Percentiles rank a stretch among this genome's conserved stretches.
Conservation (phyloP, 495 filamentous ascomycete genomes). For the Penicillium verhagenii region DNA sequence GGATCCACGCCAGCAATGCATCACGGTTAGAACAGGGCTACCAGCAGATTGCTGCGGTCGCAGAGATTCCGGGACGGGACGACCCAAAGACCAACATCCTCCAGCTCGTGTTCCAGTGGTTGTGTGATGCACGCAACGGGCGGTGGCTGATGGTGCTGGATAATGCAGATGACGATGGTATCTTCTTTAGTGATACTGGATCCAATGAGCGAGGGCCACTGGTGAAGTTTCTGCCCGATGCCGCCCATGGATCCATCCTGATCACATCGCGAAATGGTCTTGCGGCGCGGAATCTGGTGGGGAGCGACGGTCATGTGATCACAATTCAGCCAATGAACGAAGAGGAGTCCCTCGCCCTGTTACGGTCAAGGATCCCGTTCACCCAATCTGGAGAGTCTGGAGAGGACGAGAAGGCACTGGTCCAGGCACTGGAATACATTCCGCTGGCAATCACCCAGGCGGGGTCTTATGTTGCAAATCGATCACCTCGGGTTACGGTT, state of each 20-base stretch:
- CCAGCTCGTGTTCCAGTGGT: slow-evolving; percentile 18
- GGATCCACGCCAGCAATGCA: slow-evolving; percentile 30
- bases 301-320: slow-evolving; percentile 11
- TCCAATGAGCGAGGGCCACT: slow-evolving; percentile 13
- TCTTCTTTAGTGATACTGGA: slow-evolving; percentile 21
- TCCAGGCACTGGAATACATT: slow-evolving; percentile 29
- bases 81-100: slow-evolving; percentile 18
- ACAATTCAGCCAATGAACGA: slow-evolving; percentile 34
- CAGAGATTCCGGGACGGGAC: slow-evolving; percentile 21
- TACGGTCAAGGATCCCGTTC: background rate
- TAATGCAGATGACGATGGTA: slow-evolving; percentile 30
- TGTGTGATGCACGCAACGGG: slow-evolving; percentile 9
- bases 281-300: slow-evolving; percentile 24
- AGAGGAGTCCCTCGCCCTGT: slow-evolving; percentile 3
- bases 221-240: slow-evolving; percentile 29
- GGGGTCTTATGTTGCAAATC: slow-evolving; percentile 29
- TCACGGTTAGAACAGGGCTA: slow-evolving; percentile 43
- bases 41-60: slow-evolving; percentile 13
- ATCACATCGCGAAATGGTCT: slow-evolving; percentile 40
- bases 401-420: slow-evolving; percentile 16
- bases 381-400: background rate
- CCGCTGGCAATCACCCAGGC: slow-evolving; percentile 37
- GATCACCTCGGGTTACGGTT: slow-evolving; percentile 12
- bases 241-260: background rate
- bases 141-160: slow-evolving; percentile 31